These are phyloP conservation scores for Leccinum holopus DNA, from an alignment of 1,284 basidiomycete species.

Conservation along the genomic window DNA sequence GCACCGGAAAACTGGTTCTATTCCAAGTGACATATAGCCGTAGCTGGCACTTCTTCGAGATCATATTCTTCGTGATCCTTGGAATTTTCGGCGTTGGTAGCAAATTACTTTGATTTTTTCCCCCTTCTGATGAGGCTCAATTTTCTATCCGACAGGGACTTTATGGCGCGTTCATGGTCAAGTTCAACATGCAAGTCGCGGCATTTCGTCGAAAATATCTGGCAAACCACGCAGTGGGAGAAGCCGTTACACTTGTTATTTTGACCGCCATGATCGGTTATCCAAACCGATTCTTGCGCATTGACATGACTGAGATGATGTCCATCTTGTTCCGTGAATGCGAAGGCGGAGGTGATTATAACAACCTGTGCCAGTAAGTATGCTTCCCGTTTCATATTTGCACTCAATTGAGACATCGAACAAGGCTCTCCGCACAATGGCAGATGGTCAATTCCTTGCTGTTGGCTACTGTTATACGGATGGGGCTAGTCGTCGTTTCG, in stretches of 20 bases:
- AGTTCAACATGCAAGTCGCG: slow-evolving; percentile 94
- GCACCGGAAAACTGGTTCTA: slow-evolving; percentile 96
- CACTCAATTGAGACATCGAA: slow-evolving; percentile 14
- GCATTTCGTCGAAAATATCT: slow-evolving; percentile 92
- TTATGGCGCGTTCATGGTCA: slow-evolving; percentile 96
- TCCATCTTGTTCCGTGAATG: slow-evolving; percentile 97
- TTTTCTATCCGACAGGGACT: slow-evolving; percentile 63
- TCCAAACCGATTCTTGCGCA: slow-evolving; percentile 91
- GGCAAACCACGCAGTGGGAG: slow-evolving; percentile 79
- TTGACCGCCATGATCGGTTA: slow-evolving; percentile 93
- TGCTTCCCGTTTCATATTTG: slow-evolving; percentile 4
- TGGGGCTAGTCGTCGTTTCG: slow-evolving; percentile 84
- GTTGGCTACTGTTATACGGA: slow-evolving; percentile 88
- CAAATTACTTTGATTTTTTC: slow-evolving; percentile 1
- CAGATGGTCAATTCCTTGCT: slow-evolving; percentile 90
- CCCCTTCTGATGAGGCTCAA: slow-evolving; percentile 2
- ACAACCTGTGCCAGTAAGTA: slow-evolving; percentile 92
- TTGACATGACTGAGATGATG: slow-evolving; percentile 99
- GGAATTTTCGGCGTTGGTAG: slow-evolving; percentile 88
- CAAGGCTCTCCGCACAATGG: slow-evolving; percentile 89
- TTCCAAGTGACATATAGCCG: slow-evolving; percentile 98
- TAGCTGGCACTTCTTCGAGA: slow-evolving; percentile 99
- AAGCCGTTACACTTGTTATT: slow-evolving; percentile 85
- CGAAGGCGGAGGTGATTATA: slow-evolving; percentile 89
- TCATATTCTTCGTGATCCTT: slow-evolving; percentile 93